These are phyloP conservation scores for Funneliformis mosseae DNA, from an alignment of 192 early-diverging fungal genomes.

Conservation along the genomic window DNA sequence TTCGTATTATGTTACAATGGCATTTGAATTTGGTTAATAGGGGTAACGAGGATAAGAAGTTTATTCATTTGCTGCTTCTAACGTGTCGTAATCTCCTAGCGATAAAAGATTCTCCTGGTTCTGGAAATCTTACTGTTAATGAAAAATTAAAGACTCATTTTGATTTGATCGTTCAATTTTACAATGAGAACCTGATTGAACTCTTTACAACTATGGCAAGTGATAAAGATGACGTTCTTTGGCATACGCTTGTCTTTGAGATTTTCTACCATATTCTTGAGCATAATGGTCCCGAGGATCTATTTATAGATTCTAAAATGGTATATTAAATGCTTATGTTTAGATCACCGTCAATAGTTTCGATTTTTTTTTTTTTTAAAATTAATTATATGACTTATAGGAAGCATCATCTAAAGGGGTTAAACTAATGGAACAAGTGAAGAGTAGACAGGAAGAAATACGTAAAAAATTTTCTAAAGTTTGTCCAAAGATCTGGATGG, in stretches of 20 bases:
- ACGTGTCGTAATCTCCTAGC: neutral
- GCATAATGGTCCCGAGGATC: neutral
- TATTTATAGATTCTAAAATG: neutral
- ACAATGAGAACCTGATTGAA: neutral
- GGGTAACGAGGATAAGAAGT: neutral
- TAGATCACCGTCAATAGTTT: too few species aligned
- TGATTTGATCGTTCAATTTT: neutral
- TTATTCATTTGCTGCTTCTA: neutral
- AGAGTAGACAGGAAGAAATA: neutral
- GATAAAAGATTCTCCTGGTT: neutral
- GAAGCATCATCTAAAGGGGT: neutral
- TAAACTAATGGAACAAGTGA: neutral
- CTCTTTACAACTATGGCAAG: neutral
- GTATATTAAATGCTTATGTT: neutral
- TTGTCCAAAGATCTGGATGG: neutral
- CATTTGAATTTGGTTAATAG: neutral
- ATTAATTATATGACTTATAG: neutral
- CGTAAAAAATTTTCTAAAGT: neutral
- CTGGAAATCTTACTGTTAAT: neutral
- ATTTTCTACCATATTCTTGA: neutral
- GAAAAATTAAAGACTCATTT: neutral
- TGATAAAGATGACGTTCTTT: neutral
- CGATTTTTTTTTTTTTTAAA: too few species aligned
- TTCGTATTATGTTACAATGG: neutral
- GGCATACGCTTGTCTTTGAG: neutral